Evolutionary conservation across 2,329 filamentous ascomycete species (phyloP), one percentile per base, ranked within the genome.

Genomic region (Talaromyces sp.): DNA sequence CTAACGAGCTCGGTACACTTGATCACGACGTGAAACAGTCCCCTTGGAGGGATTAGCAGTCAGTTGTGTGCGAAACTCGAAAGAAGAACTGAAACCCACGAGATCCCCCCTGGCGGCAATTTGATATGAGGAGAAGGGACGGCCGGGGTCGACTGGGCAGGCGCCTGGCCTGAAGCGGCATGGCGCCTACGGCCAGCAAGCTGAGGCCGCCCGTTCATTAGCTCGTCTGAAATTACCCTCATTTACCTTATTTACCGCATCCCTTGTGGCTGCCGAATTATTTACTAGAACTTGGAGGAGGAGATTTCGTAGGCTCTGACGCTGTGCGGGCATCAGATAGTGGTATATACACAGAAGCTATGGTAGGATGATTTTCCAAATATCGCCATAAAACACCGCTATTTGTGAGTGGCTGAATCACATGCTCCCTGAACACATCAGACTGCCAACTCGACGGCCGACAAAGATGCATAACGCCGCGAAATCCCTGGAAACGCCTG

Each of bases 21-120:
- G 52, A 56, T 14, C 33, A 24, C n/a, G 33, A 22, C 52, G n/a
- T 37, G 52, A 56, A 56, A 39, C 52, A 37, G 52, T 37, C 52
- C 52, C 33, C n/a, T 35, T 22, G 16, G 48, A 56, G 50, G 50
- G 33, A 35, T 31, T 22, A 5, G 7, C 24, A 19, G 31, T 37
- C 33, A 33, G 52, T 24, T 56, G 52, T 35, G 27, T 33, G n/a
- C 31, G 27, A 52, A 24, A 45, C 19, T n/a, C 43, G 19, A 22
- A 45, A 48, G 24, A 16, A 35, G 56, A 24, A 59, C 56, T 59
- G 56, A 59, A 59, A 59, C 56, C 56, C 56, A 59, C 56, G 56
- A 59, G 56, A n/a, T 31, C 31, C 37, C 56, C 56, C 56, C 56
- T 59, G 56, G 56, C 56, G 56, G 13, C 56, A 59, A 59, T 10